Conservation (phyloP, 352 stramenopile genomes). For the Pythium phragmiticola region DNA sequence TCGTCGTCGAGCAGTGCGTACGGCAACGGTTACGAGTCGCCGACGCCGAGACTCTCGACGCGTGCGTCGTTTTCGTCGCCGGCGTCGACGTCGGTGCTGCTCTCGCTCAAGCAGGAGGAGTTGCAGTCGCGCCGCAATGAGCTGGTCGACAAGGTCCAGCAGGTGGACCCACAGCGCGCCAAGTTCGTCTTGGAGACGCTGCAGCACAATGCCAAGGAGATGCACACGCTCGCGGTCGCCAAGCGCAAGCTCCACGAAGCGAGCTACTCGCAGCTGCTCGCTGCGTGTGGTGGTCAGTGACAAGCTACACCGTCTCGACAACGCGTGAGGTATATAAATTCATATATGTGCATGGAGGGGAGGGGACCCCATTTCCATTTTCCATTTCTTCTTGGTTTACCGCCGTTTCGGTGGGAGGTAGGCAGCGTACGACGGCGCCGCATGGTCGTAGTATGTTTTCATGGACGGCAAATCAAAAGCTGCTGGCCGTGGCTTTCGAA, state of each 20-base stretch:
- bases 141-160: constrained; percentile 53
- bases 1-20: not conserved
- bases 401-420: constrained; percentile 37
- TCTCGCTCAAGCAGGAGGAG: constrained; percentile 47
- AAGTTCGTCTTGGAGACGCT: constrained; percentile 74
- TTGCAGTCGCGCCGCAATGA: constrained; percentile 47
- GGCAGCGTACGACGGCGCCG: constrained; percentile 59
- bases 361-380: not conserved
- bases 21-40: constrained; percentile 9
- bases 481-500: constrained; percentile 9
- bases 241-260: constrained; percentile 66
- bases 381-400: not conserved
- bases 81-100: constrained; percentile 22
- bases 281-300: constrained; percentile 35
- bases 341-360: not conserved
- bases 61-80: constrained; percentile 22
- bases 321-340: not conserved
- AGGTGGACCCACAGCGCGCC: constrained; percentile 57
- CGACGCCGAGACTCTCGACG: constrained; percentile 12
- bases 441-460: constrained; percentile 57
- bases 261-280: constrained; percentile 55
- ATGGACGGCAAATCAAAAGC: constrained; percentile 68
- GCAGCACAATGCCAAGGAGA: constrained; percentile 64
- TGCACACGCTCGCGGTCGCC: constrained; percentile 69
- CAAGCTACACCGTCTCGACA: not conserved